Evolutionary conservation across 768 basidiomycete genomes (phyloP), one percentile per base, ranked within the genome.

Genomic region (Auriscalpium orientale): DNA sequence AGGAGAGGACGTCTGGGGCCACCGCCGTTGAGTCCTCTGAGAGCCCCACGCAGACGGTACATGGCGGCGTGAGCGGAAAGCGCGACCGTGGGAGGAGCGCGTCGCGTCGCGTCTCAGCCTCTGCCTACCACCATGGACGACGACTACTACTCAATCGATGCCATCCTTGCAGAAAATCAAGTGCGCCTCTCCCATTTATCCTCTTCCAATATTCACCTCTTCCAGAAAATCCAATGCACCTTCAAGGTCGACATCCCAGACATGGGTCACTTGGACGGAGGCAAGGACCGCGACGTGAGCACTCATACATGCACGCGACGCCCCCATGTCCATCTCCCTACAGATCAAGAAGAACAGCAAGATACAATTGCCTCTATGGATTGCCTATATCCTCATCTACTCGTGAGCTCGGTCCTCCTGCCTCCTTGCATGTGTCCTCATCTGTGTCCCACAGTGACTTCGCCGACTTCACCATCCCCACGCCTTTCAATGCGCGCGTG

Each of bases 151-250:
- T 93, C 90, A 0, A 81, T 95, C 53, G 90, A 94, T 56, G 81
- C 90, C 6, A 95, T 98, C 62, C 80, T 95, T 22, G 89, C 92
- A 15, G 91, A 93, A 66, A 95, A 95, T 66, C 91, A 93, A 77
- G 90, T 84, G 62, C 40, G 69, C 38, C n/a, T 13, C n/a, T 43
- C 11, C 22, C 56, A 15, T 8, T 43, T 15, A 16, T 21, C 7
- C 15, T n/a, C 7, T 5, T 16, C 34, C 28, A 49, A 47, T 7
- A 12, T 45, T 49, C 16, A 35, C 33, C 34, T 7, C 10, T 9
- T 33, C 33, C 65, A 95, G 91, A 97, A 93, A 80, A 78, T 98
- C 38, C 90, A 92, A 73, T 97, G 94, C 68, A 91, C 87, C 3
- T 95, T 98, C 76, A 89, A 90, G 63, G 76, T 89, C 46, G 85